Conservation (phyloP, 2,329 filamentous ascomycete species). For the Pyrenophora teres region DNA sequence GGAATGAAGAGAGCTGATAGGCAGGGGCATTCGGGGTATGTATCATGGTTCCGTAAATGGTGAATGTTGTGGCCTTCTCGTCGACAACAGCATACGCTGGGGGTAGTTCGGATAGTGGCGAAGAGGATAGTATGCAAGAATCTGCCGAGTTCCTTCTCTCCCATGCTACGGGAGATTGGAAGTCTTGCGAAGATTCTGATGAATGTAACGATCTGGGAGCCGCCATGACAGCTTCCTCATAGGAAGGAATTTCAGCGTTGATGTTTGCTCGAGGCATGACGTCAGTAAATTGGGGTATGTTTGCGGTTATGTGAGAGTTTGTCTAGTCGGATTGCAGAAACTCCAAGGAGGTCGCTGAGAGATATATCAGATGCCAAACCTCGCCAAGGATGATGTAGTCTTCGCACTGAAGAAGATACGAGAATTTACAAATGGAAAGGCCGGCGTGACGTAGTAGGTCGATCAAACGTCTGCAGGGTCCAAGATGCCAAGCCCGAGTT, state of each 20-base stretch:
- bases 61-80: constrained; percentile 27
- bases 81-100: constrained; percentile 33
- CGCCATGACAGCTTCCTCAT: constrained; percentile 18
- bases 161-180: not conserved
- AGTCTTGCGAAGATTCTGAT: not conserved
- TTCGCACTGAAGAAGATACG: too few species aligned
- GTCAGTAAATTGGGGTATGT: not conserved
- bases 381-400: constrained; percentile 4
- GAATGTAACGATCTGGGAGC: not conserved
- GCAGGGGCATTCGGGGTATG: constrained; percentile 28
- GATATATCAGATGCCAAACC: not conserved
- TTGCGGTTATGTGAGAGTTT: too few species aligned
- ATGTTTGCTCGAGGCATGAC: constrained; percentile 6
- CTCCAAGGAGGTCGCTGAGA: not conserved
- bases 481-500: not conserved
- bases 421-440: not conserved
- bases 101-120: constrained; percentile 13
- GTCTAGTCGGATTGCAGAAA: not conserved
- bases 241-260: constrained; percentile 23
- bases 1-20: constrained; percentile 35
- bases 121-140: not conserved
- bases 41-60: constrained; percentile 34
- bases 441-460: constrained; percentile 1
- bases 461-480: not conserved
- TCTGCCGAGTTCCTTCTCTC: not conserved